Conservation (phyloP, 1,139 yeast species). For the Scheffersomyces quercinus region DNA sequence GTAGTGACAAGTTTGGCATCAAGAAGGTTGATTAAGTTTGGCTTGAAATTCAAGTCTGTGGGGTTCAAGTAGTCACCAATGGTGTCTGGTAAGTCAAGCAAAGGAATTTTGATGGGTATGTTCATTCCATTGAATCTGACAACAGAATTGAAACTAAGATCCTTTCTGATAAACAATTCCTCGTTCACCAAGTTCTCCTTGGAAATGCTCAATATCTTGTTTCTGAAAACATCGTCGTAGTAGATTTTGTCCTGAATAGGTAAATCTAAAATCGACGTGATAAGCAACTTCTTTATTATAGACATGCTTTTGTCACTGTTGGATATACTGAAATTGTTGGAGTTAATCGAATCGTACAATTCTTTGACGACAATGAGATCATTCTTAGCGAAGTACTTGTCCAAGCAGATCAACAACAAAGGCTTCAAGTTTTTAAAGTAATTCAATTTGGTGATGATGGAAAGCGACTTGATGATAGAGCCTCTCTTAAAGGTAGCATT, state of each 20-base stretch:
- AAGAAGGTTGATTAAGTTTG: slow-evolving; percentile 40
- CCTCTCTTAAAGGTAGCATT: slow-evolving; percentile 53
- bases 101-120: slow-evolving; percentile 45
- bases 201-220: slow-evolving; percentile 40
- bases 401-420: slow-evolving; percentile 53
- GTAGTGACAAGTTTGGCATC: slow-evolving; percentile 33
- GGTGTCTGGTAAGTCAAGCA: slow-evolving; percentile 41
- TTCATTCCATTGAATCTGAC: slow-evolving; percentile 40
- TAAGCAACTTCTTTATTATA: slow-evolving; percentile 37
- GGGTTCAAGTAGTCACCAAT: slow-evolving; percentile 50
- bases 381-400: slow-evolving; percentile 38
- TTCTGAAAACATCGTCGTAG: slow-evolving; percentile 40
- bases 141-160: slow-evolving; percentile 44
- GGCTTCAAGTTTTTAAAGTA: slow-evolving; percentile 64
- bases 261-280: slow-evolving; percentile 48
- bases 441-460: slow-evolving; percentile 51
- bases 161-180: slow-evolving; percentile 44
- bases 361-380: slow-evolving; percentile 21
- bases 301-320: slow-evolving; percentile 30
- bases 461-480: slow-evolving; percentile 55
- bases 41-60: slow-evolving; percentile 46
- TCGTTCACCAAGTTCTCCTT: slow-evolving; percentile 25
- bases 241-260: slow-evolving; percentile 49
- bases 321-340: slow-evolving; percentile 31
- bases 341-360: slow-evolving; percentile 38